A percentile compares a stretch with the other conserved stretches of the same genome.
These are phyloP conservation scores for Iris macrosiphon DNA, from an alignment of 106 monocot species.

Conservation along the genomic window DNA sequence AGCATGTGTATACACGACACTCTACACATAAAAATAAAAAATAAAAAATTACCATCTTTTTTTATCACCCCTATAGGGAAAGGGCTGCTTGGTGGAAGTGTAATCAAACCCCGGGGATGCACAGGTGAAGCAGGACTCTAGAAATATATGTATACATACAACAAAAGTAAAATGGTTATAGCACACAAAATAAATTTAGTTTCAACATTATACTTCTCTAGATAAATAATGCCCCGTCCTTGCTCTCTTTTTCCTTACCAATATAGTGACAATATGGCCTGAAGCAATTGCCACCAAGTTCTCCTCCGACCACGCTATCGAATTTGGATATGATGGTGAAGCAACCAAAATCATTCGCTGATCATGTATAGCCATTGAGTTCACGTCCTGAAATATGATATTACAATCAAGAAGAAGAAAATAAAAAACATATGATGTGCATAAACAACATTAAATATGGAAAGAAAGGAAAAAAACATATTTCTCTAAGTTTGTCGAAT, in stretches of 20 bases:
- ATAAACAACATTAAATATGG: too few species aligned
- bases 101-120: slow-evolving; percentile 64
- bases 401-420: too few species aligned
- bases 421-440: too few species aligned
- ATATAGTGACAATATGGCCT: slow-evolving; percentile 68
- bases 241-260: slow-evolving; percentile 34
- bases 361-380: slow-evolving; percentile 28
- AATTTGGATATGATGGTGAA: slow-evolving; percentile 70
- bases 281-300: slow-evolving; percentile 84
- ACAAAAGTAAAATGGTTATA: not conserved
- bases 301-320: slow-evolving; percentile 81
- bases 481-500: too few species aligned
- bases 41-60: slow-evolving; percentile 52
- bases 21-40: too few species aligned
- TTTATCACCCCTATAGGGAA: slow-evolving; percentile 50
- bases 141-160: slow-evolving; percentile 1
- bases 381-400: too few species aligned
- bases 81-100: slow-evolving; percentile 42
- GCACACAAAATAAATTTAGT: not conserved
- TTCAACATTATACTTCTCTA: not conserved
- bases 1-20: too few species aligned
- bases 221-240: not conserved
- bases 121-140: slow-evolving; percentile 65
- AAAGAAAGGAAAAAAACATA: too few species aligned
- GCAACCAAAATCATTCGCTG: slow-evolving; percentile 52